phyloP scores from a whole-genome alignment of 768 basidiomycete species.

The Mycena crocata region DNA sequence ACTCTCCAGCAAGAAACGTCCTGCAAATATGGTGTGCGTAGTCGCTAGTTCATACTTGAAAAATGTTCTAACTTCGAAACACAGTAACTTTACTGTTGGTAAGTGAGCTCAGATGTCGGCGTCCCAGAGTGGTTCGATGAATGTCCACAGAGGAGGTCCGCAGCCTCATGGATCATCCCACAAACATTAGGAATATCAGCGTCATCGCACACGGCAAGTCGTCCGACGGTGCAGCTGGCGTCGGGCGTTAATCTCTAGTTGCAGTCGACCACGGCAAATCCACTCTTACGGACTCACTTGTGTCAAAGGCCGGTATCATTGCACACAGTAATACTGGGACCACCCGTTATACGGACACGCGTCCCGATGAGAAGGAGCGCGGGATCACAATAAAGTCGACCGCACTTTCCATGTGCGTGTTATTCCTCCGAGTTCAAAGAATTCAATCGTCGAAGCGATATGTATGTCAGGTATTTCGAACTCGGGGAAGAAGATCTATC shows the following conservation, averaged over 20 bases:
- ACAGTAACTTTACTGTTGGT: slow-evolving; percentile 22
- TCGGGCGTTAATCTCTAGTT: neutral
- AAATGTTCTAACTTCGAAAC: neutral
- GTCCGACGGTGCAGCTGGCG: neutral
- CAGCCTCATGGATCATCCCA: slow-evolving; percentile 86
- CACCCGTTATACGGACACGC: slow-evolving; percentile 95
- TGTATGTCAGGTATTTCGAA: slow-evolving; percentile 88
- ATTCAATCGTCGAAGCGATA: neutral
- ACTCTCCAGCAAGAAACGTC: neutral
- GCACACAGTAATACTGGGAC: slow-evolving; percentile 94
- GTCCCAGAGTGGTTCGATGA: neutral
- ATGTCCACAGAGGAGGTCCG: slow-evolving; percentile 77
- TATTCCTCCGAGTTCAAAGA: no score
- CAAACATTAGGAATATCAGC: slow-evolving; percentile 74
- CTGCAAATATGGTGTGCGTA: neutral
- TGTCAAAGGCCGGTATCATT: slow-evolving; percentile 99
- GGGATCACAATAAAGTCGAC: slow-evolving; percentile 99
- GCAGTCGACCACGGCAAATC: slow-evolving; percentile 99
- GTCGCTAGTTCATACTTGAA: neutral
- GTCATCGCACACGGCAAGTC: slow-evolving; percentile 76
- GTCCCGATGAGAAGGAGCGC: slow-evolving; percentile 98
- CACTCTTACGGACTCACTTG: slow-evolving; percentile 97
- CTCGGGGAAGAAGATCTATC: slow-evolving; percentile 87
- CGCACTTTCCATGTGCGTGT: slow-evolving; percentile 75
- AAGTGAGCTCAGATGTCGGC: neutral